phyloP scores from a whole-genome alignment of 164 flowering plant genomes.

The Platanus orientalis region DNA sequence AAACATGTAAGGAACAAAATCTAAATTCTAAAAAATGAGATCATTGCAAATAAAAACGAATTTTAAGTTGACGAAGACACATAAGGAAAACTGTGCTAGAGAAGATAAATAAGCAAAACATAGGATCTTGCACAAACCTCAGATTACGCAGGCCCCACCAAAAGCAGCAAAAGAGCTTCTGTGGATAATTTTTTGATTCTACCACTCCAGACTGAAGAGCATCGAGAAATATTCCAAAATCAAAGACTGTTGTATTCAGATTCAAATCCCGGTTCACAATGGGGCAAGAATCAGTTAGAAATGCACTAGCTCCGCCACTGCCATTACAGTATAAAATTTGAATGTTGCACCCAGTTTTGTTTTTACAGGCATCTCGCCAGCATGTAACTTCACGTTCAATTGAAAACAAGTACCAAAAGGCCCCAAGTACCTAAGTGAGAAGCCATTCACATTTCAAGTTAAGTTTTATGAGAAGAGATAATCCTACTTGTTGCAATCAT shows the following conservation, averaged over 20 bases:
- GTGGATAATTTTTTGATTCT: conserved; percentile 61
- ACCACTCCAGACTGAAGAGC: conserved; percentile 78
- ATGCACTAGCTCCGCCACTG: not conserved
- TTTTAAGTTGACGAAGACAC: not conserved
- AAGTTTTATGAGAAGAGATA: not conserved
- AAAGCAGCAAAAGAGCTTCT: conserved; percentile 89
- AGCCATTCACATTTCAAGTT: conserved; percentile 4
- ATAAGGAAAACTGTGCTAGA: not conserved
- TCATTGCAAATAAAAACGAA: too few species aligned
- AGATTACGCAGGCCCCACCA: conserved; percentile 97
- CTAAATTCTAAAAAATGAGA: too few species aligned
- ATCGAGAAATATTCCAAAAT: conserved; percentile 82
- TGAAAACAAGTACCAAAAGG: conserved; percentile 85
- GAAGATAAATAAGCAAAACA: not conserved
- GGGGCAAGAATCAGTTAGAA: conserved; percentile 49
- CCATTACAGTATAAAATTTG: conserved; percentile 45
- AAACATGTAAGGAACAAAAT: too few species aligned
- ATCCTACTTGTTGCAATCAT: not conserved
- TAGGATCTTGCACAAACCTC: conserved; percentile 45
- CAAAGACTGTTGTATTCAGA: conserved; percentile 29
- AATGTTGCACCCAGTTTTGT: conserved; percentile 17
- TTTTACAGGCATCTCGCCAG: conserved; percentile 67
- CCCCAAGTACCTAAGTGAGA: conserved; percentile 65
- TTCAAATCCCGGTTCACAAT: conserved; percentile 20
- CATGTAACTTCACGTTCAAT: conserved; percentile 81